A percentile compares a stretch with the other conserved stretches of the same genome.
Evolutionary conservation across 1,139 yeast genomes (phyloP).

Genomic region (Kodamaea ohmeri): DNA sequence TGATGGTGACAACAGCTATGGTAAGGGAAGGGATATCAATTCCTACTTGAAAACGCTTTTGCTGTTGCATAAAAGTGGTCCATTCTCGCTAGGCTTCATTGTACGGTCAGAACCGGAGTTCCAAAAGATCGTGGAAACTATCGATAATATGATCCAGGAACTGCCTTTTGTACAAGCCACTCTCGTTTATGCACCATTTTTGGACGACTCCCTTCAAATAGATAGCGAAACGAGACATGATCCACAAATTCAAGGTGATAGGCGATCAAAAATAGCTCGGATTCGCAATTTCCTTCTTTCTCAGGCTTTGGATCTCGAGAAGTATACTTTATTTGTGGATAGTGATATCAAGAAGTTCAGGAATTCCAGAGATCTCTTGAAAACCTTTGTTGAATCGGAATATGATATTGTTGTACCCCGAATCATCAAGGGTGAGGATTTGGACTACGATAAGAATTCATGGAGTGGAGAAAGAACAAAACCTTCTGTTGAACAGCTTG

Average conservation of each 20-base stretch:
- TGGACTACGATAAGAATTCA: slow-evolving; percentile 44
- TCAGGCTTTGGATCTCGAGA: slow-evolving; percentile 28
- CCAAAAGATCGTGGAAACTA: slow-evolving; percentile 12
- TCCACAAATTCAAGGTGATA: slow-evolving; percentile 29
- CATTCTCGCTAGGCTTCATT: slow-evolving; percentile 31
- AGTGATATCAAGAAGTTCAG: slow-evolving; percentile 38
- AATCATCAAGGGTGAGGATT: slow-evolving; percentile 29
- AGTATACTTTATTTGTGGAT: slow-evolving; percentile 44
- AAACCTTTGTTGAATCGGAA: slow-evolving; percentile 29
- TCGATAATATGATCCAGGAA: slow-evolving; percentile 4
- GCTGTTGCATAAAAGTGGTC: slow-evolving; percentile 15
- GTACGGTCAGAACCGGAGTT: slow-evolving; percentile 28
- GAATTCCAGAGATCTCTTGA: slow-evolving; percentile 24
- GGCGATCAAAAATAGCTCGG: slow-evolving; percentile 36
- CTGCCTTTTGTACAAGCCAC: slow-evolving; percentile 21
- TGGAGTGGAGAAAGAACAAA: slow-evolving; percentile 46
- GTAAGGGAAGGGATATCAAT: slow-evolving; percentile 22
- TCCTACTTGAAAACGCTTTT: slow-evolving; percentile 26
- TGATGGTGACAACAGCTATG: slow-evolving; percentile 29
- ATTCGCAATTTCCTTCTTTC: slow-evolving; percentile 36
- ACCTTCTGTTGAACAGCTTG: slow-evolving; percentile 34
- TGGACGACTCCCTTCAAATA: slow-evolving; percentile 25
- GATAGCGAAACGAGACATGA: slow-evolving; percentile 28
- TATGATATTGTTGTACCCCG: slow-evolving; percentile 45
- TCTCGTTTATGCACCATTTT: slow-evolving; percentile 32